A percentile compares a stretch with the other conserved stretches of the same genome.
Conservation (phyloP, 345 rosid species). For the Camelina neglecta region DNA sequence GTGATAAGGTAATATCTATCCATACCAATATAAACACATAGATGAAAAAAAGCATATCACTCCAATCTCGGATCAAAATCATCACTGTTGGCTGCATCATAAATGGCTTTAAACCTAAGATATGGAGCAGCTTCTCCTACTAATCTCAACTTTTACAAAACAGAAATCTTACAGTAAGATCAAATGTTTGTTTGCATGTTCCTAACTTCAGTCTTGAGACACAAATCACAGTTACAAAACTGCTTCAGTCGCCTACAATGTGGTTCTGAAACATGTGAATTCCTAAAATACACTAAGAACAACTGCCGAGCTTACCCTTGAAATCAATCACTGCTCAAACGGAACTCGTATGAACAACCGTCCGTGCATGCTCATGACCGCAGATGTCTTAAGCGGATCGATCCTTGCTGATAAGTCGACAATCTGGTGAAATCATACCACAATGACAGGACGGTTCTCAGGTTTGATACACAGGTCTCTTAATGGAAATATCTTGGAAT, state of each 20-base stretch:
- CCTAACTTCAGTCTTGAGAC: conserved; percentile 15
- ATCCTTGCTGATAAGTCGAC: conserved; percentile 74
- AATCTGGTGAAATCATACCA: conserved; percentile 52
- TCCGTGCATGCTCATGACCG: conserved; percentile 83
- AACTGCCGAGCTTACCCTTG: conserved; percentile 30
- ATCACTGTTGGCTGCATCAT: conserved; percentile 13
- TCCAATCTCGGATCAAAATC: conserved; percentile 32
- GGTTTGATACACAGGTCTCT: conserved; percentile 2
- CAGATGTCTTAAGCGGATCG: conserved; percentile 72
- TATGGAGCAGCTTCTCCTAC: conserved; percentile 3
- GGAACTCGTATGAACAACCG: conserved; percentile 69
- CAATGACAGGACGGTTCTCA: not conserved
- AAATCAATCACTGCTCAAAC: conserved; percentile 55
- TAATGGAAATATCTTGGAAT: not conserved
- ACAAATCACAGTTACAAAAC: conserved; percentile 29
- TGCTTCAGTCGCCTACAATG: conserved; percentile 30
- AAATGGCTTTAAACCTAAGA: conserved; percentile 17
- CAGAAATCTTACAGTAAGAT: conserved; percentile 34
- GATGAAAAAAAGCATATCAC: conserved; percentile 4
- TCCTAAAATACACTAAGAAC: conserved; percentile 31
- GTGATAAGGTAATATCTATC: conserved; percentile 13
- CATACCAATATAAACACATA: not conserved
- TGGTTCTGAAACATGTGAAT: conserved; percentile 25
- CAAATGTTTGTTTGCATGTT: conserved; percentile 22
- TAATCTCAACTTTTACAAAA: conserved; percentile 18